Evolutionary conservation across 1,284 basidiomycete species (phyloP).

Genomic region (Heterobasidion annosum): DNA sequence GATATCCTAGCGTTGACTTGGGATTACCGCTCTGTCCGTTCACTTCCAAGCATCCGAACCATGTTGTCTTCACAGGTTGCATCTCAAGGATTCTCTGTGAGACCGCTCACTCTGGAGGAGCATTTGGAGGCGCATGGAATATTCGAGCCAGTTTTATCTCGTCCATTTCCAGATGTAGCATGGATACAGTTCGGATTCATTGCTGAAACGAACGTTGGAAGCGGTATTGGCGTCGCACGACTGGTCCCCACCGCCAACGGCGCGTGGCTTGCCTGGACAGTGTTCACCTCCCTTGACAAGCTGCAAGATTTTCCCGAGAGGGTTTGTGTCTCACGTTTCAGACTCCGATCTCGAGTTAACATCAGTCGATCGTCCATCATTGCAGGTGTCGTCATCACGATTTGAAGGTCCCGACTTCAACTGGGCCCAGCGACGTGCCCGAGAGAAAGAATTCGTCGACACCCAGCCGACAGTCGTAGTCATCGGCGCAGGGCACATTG

Average conservation of each 20-base stretch:
- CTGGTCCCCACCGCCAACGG: conserved; percentile 37
- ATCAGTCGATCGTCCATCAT: not conserved
- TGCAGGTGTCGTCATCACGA: conserved; percentile 27
- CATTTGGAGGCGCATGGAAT: conserved; percentile 17
- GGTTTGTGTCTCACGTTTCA: conserved; percentile 15
- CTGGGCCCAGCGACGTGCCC: conserved; percentile 27
- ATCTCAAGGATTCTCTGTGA: conserved; percentile 26
- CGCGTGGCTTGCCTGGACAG: conserved; percentile 47
- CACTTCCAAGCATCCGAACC: conserved; percentile 23
- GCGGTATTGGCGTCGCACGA: conserved; percentile 43
- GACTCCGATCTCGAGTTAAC: not conserved
- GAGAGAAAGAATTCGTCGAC: conserved; percentile 27
- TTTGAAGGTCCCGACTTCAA: conserved; percentile 28
- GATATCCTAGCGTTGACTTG: conserved; percentile 57
- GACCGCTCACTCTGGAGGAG: conserved; percentile 3
- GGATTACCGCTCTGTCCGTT: conserved; percentile 56
- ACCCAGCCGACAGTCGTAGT: conserved; percentile 38
- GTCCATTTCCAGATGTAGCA: conserved; percentile 43
- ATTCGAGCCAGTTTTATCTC: conserved; percentile 23
- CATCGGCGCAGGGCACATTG: conserved; percentile 60
- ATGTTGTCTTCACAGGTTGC: conserved; percentile 3
- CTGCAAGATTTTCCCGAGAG: conserved; percentile 42
- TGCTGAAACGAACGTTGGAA: conserved; percentile 44
- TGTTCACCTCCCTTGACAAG: conserved; percentile 52
- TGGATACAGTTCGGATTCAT: conserved; percentile 51